Evolutionary conservation across 805 yeast species (phyloP).

Genomic region (Suhomyces xylopsoci): DNA sequence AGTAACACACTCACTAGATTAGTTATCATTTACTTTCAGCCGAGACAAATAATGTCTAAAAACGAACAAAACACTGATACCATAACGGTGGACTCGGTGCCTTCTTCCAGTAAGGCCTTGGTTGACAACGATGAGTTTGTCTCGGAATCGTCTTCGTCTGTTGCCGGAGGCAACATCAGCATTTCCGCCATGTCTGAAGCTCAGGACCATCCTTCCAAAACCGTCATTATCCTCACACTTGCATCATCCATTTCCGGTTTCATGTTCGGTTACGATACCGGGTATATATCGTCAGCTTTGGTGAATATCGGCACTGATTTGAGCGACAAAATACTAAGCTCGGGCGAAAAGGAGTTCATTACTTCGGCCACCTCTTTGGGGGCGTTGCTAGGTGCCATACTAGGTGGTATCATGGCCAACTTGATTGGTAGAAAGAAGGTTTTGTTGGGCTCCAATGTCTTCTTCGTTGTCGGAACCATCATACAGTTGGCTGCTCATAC

Average conservation of each 20-base stretch:
- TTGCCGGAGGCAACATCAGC: not conserved
- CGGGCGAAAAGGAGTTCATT: slow-evolving; percentile 83
- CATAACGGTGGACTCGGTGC: slow-evolving; percentile 1
- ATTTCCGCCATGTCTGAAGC: not conserved
- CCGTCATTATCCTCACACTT: slow-evolving; percentile 67
- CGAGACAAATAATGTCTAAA: not conserved
- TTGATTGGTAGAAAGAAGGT: slow-evolving; percentile 81
- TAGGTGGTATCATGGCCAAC: slow-evolving; percentile 84
- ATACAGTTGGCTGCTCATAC: slow-evolving; percentile 78
- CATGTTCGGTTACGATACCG: slow-evolving; percentile 97
- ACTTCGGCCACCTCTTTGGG: slow-evolving; percentile 95
- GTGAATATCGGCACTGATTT: slow-evolving; percentile 82
- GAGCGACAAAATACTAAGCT: slow-evolving; percentile 49
- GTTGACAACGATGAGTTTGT: not conserved
- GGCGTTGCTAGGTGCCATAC: slow-evolving; percentile 73
- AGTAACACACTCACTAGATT: not conserved
- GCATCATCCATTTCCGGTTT: slow-evolving; percentile 90
- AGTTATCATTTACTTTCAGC: not conserved
- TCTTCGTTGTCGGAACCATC: slow-evolving; percentile 81
- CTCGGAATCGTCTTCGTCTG: not conserved
- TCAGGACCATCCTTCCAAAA: slow-evolving; percentile 43
- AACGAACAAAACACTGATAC: not conserved
- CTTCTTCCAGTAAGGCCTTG: slow-evolving; percentile 1
- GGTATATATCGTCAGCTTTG: slow-evolving; percentile 91
- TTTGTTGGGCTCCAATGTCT: slow-evolving; percentile 73